Conservation (phyloP, 2,329 filamentous ascomycete genomes). For the Lecanicillium sp. region DNA sequence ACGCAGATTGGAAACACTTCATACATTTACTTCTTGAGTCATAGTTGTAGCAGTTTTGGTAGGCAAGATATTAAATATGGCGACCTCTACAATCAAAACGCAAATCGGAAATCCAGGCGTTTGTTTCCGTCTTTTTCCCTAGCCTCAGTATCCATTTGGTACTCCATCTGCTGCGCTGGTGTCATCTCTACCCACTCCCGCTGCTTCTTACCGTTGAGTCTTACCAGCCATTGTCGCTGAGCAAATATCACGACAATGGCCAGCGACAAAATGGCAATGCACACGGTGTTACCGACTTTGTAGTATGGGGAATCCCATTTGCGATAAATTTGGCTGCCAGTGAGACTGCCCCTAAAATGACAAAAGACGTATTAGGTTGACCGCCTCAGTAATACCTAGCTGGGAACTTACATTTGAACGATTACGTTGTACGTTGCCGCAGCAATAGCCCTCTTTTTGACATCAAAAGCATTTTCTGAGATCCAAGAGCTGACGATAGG, state of each 20-base stretch:
- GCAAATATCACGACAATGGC: constrained; percentile 40
- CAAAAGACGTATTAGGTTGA: background rate
- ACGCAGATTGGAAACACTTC: too few relatives aligned
- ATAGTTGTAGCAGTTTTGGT: too few relatives aligned
- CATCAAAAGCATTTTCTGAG: constrained; percentile 39
- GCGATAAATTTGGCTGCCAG: constrained; percentile 40
- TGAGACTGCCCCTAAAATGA: constrained; percentile 26
- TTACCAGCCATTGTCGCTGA: constrained; percentile 34
- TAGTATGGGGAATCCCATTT: constrained; percentile 46
- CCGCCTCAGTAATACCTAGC: too few relatives aligned
- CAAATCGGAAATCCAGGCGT: constrained; percentile 42
- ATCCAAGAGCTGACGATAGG: constrained; percentile 44
- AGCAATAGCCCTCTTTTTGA: constrained; percentile 39
- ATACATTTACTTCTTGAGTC: too few relatives aligned
- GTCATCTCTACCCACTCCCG: constrained; percentile 36
- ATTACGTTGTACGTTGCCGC: constrained; percentile 40
- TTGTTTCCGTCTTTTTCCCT: constrained; percentile 40
- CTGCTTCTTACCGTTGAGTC: constrained; percentile 40
- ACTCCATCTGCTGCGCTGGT: constrained; percentile 32
- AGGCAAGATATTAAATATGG: too few relatives aligned
- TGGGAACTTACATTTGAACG: constrained; percentile 30
- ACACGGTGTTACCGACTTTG: constrained; percentile 47
- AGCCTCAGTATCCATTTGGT: constrained; percentile 34
- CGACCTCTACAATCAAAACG: constrained; percentile 29
- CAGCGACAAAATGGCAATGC: constrained; percentile 42